A percentile compares a stretch with the other conserved stretches of the same genome.
Conservation (phyloP, 164 flowering plant species). For the Piper longum region DNA sequence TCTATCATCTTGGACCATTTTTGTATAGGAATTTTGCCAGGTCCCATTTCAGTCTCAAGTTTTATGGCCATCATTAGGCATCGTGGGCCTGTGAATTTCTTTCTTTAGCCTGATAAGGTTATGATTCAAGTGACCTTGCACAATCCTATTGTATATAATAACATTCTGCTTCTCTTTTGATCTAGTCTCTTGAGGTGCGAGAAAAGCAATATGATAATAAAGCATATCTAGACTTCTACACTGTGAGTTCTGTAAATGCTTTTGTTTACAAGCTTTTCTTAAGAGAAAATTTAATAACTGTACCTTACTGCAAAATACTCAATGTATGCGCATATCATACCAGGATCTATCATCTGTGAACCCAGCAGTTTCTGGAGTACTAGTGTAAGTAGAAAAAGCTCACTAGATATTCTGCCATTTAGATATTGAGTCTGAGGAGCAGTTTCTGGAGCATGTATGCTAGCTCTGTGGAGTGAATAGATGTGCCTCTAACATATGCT, state of each 20-base stretch:
- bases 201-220: conserved; percentile 92
- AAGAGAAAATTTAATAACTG: background rate
- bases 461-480: background rate
- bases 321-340: conserved; percentile 3
- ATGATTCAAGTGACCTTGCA: no score
- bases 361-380: conserved; percentile 56
- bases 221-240: conserved; percentile 62
- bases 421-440: no score
- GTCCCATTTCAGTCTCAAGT: no score
- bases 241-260: conserved; percentile 35
- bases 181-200: conserved; percentile 85
- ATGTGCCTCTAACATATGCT: background rate
- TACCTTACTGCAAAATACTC: background rate
- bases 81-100: no score
- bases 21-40: no score
- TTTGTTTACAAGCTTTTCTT: background rate
- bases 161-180: conserved; percentile 1
- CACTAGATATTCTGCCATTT: no score
- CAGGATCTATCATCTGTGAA: conserved; percentile 43
- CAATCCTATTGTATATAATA: background rate
- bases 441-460: background rate
- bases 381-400: conserved; percentile 59
- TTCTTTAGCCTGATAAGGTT: no score
- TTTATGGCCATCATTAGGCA: no score
- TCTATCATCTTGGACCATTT: no score